Percentiles rank a stretch among this genome's conserved stretches.
These are phyloP conservation scores for Rhytidiadelphus loreus DNA, from an alignment of 225 moss, liverwort and hornwort genomes.

Conservation along the genomic window DNA sequence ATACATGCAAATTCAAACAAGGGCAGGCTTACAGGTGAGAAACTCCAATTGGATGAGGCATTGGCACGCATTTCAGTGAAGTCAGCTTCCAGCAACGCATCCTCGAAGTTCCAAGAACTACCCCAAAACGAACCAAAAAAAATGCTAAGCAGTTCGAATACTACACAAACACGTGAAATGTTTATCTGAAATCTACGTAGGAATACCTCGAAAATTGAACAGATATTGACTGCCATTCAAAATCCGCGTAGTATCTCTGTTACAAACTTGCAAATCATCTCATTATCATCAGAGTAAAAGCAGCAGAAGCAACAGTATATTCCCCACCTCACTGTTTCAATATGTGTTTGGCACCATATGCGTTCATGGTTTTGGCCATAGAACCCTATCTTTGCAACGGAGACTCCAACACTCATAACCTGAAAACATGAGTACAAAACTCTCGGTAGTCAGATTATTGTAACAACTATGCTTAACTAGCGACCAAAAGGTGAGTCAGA, in stretches of 20 bases:
- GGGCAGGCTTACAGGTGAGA: constrained; percentile 45
- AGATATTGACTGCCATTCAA: neutral
- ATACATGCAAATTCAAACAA: neutral
- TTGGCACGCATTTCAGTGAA: constrained; percentile 69
- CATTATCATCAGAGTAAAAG: neutral
- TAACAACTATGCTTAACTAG: neutral
- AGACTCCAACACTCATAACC: constrained; percentile 70
- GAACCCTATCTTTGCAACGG: constrained; percentile 82
- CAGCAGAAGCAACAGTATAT: neutral
- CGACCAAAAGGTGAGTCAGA: neutral
- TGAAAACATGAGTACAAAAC: constrained; percentile 6
- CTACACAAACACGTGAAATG: neutral
- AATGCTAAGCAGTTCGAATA: neutral
- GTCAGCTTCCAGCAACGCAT: constrained; percentile 41
- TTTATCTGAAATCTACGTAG: neutral
- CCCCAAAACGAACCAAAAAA: neutral
- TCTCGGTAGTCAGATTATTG: neutral
- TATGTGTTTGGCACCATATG: constrained; percentile 87
- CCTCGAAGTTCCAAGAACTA: constrained; percentile 78
- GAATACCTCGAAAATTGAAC: neutral
- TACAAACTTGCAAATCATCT: neutral
- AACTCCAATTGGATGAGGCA: constrained; percentile 73
- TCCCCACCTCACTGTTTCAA: constrained; percentile 62
- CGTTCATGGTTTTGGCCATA: constrained; percentile 49
- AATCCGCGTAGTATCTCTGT: neutral